Evolutionary conservation across 163 green algal species (phyloP).

Genomic region (Coccomyxa subellipsoidea): DNA sequence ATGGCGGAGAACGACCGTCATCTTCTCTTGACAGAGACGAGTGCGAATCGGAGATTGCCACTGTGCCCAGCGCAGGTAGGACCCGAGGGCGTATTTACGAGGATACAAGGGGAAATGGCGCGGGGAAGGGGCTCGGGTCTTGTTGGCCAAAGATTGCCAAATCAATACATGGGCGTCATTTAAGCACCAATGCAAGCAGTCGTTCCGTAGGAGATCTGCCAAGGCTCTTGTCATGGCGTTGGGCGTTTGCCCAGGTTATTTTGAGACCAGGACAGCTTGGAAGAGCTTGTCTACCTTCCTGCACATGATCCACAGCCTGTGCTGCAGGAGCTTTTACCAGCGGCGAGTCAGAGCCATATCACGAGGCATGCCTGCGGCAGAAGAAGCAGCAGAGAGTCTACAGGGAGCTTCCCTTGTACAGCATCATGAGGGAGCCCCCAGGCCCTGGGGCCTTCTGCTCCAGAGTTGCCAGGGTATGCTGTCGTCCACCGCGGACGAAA

Average conservation of each 20-base stretch:
- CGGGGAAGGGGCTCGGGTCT: neutral
- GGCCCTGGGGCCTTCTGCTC: neutral
- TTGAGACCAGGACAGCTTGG: neutral
- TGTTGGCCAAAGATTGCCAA: neutral
- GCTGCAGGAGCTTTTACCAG: neutral
- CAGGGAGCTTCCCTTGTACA: slow-evolving; percentile 2
- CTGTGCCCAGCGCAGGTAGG: neutral
- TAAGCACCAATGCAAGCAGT: neutral
- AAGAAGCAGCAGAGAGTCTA: neutral
- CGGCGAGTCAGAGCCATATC: neutral
- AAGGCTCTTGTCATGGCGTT: neutral
- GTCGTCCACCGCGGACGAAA: slow-evolving; percentile 9
- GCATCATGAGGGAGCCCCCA: neutral
- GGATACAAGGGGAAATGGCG: neutral
- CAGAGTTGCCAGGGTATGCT: neutral
- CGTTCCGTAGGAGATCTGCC: neutral
- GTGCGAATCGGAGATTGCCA: neutral
- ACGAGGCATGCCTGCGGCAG: neutral
- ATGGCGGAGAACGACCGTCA: neutral
- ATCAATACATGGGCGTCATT: neutral
- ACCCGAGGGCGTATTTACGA: neutral
- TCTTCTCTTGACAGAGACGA: neutral
- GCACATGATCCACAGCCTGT: neutral
- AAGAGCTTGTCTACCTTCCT: neutral
- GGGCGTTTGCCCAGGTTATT: neutral